Base-by-base conservation (phyloP, 2,329 filamentous ascomycete genomes). In the Aspergillus latus region DNA sequence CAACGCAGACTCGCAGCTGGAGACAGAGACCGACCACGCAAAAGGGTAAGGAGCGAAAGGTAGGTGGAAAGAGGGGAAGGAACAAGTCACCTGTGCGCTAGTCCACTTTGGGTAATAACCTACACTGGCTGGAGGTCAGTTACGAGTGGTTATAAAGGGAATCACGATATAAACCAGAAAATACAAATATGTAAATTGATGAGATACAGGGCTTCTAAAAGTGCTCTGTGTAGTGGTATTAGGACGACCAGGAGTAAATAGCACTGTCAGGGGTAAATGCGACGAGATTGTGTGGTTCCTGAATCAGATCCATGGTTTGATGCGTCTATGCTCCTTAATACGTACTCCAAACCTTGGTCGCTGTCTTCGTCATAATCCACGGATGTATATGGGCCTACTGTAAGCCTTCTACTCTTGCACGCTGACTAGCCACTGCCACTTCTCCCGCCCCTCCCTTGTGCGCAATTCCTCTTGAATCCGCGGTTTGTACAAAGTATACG, bases 241-340 rank as follows among this genome's bases (percentile, higher is more conserved):
- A 21, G 21, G 21, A 21, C 21, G 43, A 15, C 2, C 11, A 15
- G 32, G 16, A n/a, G 16, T 52, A 28, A 49, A 57, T 32, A 48
- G 39, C 15, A 37, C 28, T 21, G 40, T 57, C 54, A 57, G 49
- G 54, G 54, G 54, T 30, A 37, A 21, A 37, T 50, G 16, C 52
- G 21, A 21, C 44, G 46, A 40, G 50, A 34, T 43, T 49, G 44
- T 49, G 45, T 45, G 49, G 56, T 49, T 32, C 57, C 61, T 54
- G 60, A 61, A 9, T 43, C 13, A 45, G 51, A 62, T 66, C 66
- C 65, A 65, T 62, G 66, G 66, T 67, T 68, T 63, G 37, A 36
- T 21, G 21, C 21, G 21, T 21, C 21, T 21, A 21, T 21, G 21
- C 21, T 21, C 21, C 21, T 21, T 21, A 21, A 21, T 21, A 21